Evolutionary conservation across 306 rosid species (phyloP), one percentile per base, ranked within the genome.

Genomic region (Astragalus membranaceus): DNA sequence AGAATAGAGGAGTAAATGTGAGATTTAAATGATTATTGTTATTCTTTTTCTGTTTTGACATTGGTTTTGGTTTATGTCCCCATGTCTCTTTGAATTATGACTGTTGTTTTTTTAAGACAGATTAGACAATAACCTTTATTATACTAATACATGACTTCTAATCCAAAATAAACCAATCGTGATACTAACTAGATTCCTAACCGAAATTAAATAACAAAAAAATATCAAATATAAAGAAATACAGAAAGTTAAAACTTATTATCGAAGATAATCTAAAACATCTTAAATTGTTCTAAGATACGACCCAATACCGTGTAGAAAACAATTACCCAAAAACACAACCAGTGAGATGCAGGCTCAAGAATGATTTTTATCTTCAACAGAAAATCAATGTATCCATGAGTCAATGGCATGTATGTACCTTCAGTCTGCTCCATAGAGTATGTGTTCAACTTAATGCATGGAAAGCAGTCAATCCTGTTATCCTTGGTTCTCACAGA

Each of bases 391-490:
- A 41, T 44, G 41, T 16, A 81, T 37, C 6, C 76, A 64, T 35
- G 55, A 51, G 49, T 64, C 12, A 41, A 77, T 42, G 70, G 54
- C 54, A 52, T 1, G 14, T 35, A 35, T 42, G 54, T 85, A 93
- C 98, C 98, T 82, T 82, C 88, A 83, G 58, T 81, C 42, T 80
- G 80, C 73, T 82, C 94, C 33, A 17, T 41, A 72, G 83, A 78
- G 37, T 83, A 75, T 48, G 76, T 30, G 67, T 88, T 78, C 60
- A 84, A 64, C 86, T 87, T 83, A 71, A 93, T 72, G 85, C 98
- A 93, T 30, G 98, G 98, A 59, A 93, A 85, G 82, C 98, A 93
- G 74, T 93, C 98, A 44, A 90, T 41, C 84, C 98, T 85, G 76
- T 75, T 79, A 77, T 93, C 85, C 86, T 84, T 93, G 8, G 96